Conservation (phyloP, 1,284 basidiomycete genomes). For the Apiotrichum montevideense region DNA sequence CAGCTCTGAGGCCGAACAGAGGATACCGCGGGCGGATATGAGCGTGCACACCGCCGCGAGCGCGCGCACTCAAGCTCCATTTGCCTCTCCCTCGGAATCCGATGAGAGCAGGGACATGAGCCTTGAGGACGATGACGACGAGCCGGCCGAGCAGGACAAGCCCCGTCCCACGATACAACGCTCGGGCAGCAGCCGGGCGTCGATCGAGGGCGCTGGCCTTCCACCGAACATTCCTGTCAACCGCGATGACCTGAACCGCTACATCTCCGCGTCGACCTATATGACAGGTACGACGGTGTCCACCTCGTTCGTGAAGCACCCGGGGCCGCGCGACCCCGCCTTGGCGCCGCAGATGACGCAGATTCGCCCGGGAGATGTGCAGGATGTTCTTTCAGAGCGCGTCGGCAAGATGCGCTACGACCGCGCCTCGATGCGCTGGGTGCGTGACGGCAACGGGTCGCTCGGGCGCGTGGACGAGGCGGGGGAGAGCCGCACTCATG, state of each 20-base stretch:
- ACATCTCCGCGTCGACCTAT: conserved; percentile 58
- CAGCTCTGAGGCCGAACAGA: neutral
- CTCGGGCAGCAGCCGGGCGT: neutral
- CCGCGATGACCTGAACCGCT: conserved; percentile 68
- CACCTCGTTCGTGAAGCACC: conserved; percentile 74
- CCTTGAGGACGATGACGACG: neutral
- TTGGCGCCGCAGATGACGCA: conserved; percentile 35
- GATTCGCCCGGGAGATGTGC: conserved; percentile 71
- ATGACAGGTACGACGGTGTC: conserved; percentile 67
- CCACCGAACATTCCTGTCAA: conserved; percentile 12
- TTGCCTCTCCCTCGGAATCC: conserved; percentile 18
- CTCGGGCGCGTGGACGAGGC: conserved; percentile 39
- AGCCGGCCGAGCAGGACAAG: neutral
- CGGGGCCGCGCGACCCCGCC: conserved; percentile 53
- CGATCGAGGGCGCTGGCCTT: conserved; percentile 11
- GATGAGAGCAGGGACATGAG: conserved; percentile 37
- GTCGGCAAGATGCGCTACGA: conserved; percentile 85
- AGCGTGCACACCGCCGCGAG: neutral
- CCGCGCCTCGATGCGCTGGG: conserved; percentile 71
- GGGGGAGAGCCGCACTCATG: conserved; percentile 33
- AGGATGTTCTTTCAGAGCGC: conserved; percentile 57
- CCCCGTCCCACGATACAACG: neutral
- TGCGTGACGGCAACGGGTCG: conserved; percentile 52
- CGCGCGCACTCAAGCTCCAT: neutral
- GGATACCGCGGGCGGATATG: neutral